Percentiles rank a stretch among this genome's conserved stretches.
Conservation (phyloP, 352 stramenopile genomes). For the Globisporangium mamillatum region DNA sequence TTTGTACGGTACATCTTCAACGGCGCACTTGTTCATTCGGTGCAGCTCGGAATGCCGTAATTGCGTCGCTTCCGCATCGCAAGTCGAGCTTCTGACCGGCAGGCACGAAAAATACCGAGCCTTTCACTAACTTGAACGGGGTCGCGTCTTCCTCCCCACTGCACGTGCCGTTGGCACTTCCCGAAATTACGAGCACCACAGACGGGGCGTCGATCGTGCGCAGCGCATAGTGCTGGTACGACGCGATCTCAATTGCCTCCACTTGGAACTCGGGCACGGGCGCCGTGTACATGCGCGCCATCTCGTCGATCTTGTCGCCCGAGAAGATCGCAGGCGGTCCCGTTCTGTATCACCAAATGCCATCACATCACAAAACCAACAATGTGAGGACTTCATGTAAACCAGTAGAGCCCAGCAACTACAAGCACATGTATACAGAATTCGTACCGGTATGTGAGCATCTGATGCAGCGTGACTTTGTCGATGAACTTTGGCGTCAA, state of each 20-base stretch:
- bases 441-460: constrained; percentile 94
- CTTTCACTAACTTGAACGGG: constrained; percentile 18
- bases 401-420: too few species aligned
- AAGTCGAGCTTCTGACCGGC: constrained; percentile 42
- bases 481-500: constrained; percentile 99
- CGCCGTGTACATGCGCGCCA: constrained; percentile 84
- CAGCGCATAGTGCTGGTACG: constrained; percentile 35
- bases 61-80: constrained; percentile 28
- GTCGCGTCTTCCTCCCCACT: background rate
- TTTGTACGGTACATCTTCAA: background rate
- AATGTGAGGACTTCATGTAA: background rate
- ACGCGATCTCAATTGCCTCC: constrained; percentile 46
- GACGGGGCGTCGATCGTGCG: constrained; percentile 38
- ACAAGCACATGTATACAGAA: too few species aligned
- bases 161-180: constrained; percentile 22
- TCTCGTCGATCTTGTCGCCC: constrained; percentile 46
- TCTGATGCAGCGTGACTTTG: constrained; percentile 95
- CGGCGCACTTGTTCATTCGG: constrained; percentile 43
- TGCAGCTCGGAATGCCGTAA: constrained; percentile 48
- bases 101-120: constrained; percentile 53
- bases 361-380: background rate
- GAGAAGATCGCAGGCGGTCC: constrained; percentile 49
- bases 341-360: constrained; percentile 29
- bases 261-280: constrained; percentile 93
- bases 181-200: constrained; percentile 51